Evolutionary conservation across 1,284 basidiomycete genomes (phyloP), one percentile per base, ranked within the genome.

Genomic region (Rhodotorula mucilaginosa): DNA sequence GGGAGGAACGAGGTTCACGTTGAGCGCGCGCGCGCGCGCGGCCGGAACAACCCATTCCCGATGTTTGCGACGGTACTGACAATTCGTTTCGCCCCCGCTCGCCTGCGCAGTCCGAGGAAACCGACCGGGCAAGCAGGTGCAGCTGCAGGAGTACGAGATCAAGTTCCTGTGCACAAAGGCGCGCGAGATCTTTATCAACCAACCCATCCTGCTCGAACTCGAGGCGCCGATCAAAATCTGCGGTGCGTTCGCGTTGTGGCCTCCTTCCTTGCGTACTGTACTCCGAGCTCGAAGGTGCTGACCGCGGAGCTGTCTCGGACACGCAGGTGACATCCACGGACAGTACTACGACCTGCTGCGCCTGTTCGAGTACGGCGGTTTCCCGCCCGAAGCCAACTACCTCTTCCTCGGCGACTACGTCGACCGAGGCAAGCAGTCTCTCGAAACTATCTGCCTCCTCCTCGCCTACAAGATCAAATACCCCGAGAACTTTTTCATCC

Each of bases 201-300:
- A 96, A 81, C 93, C 93, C 73, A 95, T 96, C 81, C 84, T 96
- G 73, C 86, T 96, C 80, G 93, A 96, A 84, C 85, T 96, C 78
- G 93, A 96, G 82, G 93, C 93, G 70, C 93, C 93, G 79, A 96
- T 96, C 84, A 96, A 96, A 88, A 96, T 96, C 82, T 96, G 93
- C 81, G 93, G 93, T 93, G 77, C 78, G 91, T 88, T 26, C 23
- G n/a, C 18, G 8, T 26, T 39, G 1, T 8, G 5, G 12, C 39
- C 61, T 44, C 44, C 60, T 21, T 5, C 23, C 6, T 29, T 15
- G 48, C 48, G 12, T 34, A 34, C 26, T 10, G n/a, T 13, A 54
- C 52, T 26, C 3, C 16, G 13, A 4, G 19, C n/a, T 58, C n/a
- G 29, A 49, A 23, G 47, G 2, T 21, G 13, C 26, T 44, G 19